These are phyloP conservation scores for Acacia pycnantha DNA, from an alignment of 331 rosid species.

Conservation along the genomic window DNA sequence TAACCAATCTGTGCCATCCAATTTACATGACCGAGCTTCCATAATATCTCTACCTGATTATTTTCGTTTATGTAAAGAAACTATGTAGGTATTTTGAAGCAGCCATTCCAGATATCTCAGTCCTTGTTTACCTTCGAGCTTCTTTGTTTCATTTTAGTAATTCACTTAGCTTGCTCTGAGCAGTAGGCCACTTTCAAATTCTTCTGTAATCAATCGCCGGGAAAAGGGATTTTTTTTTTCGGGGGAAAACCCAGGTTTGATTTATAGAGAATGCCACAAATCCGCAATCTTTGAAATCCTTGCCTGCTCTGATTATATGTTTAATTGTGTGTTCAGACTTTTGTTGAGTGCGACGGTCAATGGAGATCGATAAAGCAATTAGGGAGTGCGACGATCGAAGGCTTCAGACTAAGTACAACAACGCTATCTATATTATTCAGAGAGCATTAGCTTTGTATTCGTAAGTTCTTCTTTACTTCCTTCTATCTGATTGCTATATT, in stretches of 20 bases:
- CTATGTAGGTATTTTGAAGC: not conserved
- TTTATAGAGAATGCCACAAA: not conserved
- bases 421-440: conserved; percentile 83
- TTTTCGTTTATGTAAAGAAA: conserved; percentile 17
- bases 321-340: conserved; percentile 8
- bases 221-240: not conserved
- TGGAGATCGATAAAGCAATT: conserved; percentile 96
- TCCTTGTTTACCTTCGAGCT: not conserved
- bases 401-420: conserved; percentile 90
- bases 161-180: conserved; percentile 15
- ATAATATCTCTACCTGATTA: conserved; percentile 23
- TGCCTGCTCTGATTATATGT: conserved; percentile 15
- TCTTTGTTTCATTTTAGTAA: conserved; percentile 8
- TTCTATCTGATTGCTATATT: conserved; percentile 45
- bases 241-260: conserved; percentile 7
- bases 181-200: conserved; percentile 11
- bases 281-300: conserved; percentile 2
- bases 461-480: conserved; percentile 57
- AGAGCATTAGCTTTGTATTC: conserved; percentile 88
- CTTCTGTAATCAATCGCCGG: not conserved
- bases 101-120: not conserved
- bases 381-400: conserved; percentile 81
- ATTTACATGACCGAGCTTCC: conserved; percentile 27
- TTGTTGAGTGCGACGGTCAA: conserved; percentile 34
- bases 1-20: conserved; percentile 50